Evolutionary conservation across 352 stramenopile species (phyloP).

Genomic region (Phytophthora multivora): DNA sequence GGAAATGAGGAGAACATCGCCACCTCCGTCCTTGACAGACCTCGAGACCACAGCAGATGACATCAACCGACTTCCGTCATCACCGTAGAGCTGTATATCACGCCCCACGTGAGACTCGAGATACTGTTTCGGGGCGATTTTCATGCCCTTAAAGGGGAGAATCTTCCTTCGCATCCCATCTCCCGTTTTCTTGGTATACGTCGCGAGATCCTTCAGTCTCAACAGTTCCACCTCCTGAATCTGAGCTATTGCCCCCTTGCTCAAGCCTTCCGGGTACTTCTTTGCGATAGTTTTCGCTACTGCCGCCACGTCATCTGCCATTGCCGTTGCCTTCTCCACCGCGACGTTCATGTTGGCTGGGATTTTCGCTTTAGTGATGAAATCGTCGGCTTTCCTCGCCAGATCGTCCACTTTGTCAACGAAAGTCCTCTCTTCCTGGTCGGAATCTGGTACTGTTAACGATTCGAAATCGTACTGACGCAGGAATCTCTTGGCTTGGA

Average conservation of each 20-base stretch:
- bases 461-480: background rate
- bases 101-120: constrained; percentile 8
- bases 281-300: background rate
- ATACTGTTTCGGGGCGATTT: background rate
- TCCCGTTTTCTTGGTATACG: background rate
- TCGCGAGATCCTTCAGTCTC: background rate
- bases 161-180: constrained; percentile 7
- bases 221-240: background rate
- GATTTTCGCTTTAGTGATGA: background rate
- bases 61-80: background rate
- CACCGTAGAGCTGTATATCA: background rate
- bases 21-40: background rate
- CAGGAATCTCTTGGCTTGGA: background rate
- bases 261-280: background rate
- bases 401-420: background rate
- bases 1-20: constrained; percentile 17
- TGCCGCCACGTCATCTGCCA: background rate
- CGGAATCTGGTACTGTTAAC: background rate
- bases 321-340: background rate
- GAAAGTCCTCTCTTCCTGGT: background rate
- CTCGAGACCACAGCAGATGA: constrained; percentile 1
- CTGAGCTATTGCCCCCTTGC: background rate
- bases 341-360: background rate
- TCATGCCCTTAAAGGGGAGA: background rate
- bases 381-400: background rate